Evolutionary conservation across 257 asterid species (phyloP).

Genomic region (Salvia miltiorrhiza): DNA sequence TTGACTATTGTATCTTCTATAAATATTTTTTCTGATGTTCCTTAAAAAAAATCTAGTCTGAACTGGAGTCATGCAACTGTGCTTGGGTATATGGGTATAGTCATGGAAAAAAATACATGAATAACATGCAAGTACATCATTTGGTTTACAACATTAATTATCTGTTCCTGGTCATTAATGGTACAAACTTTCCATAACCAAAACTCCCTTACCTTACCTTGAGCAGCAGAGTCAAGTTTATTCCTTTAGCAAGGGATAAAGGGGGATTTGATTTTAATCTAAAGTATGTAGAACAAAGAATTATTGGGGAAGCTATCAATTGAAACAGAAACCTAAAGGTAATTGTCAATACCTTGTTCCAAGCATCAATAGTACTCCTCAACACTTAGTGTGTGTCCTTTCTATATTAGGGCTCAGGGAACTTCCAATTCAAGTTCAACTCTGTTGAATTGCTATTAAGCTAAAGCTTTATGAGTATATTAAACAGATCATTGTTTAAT

Average conservation of each 20-base stretch:
- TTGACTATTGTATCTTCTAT: background rate
- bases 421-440: background rate
- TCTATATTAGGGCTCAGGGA: background rate
- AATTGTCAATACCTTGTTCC: too few relatives aligned
- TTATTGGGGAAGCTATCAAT: too few relatives aligned
- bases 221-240: background rate
- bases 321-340: too few relatives aligned
- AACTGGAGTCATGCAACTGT: background rate
- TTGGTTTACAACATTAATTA: background rate
- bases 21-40: background rate
- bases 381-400: background rate
- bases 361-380: background rate
- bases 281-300: too few relatives aligned
- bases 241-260: background rate
- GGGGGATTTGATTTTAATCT: too few relatives aligned
- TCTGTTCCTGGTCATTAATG: background rate
- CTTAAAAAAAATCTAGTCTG: background rate
- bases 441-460: background rate
- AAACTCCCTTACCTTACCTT: background rate
- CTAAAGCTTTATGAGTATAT: background rate
- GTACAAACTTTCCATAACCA: background rate
- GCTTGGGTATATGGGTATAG: background rate
- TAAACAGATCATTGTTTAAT: background rate
- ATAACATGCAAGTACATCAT: background rate
- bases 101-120: background rate